These are phyloP conservation scores for Acanthamoeba castellanii DNA, from an alignment of 208 protist genomes.

Conservation along the genomic window DNA sequence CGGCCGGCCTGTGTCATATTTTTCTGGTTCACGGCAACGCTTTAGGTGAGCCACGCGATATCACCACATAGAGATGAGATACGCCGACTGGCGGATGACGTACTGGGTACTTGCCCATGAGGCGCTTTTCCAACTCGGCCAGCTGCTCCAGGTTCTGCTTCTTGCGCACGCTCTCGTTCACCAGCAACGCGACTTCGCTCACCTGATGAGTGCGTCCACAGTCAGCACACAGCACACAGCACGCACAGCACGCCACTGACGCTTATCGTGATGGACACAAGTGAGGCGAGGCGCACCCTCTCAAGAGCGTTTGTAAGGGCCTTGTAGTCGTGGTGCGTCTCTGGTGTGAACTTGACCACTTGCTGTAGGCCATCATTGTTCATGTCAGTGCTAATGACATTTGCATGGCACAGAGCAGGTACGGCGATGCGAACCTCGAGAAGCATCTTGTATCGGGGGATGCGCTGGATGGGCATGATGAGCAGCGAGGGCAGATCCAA, in stretches of 20 bases:
- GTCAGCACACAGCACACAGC: neutral
- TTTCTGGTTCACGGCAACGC: conserved; percentile 13
- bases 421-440: conserved; percentile 28
- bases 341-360: conserved; percentile 52
- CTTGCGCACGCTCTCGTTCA: conserved; percentile 73
- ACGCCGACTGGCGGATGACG: neutral
- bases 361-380: neutral
- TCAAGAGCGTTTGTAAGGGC: conserved; percentile 44
- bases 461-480: conserved; percentile 74
- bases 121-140: conserved; percentile 51
- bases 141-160: conserved; percentile 69
- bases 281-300: neutral
- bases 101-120: conserved; percentile 67
- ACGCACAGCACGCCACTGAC: neutral
- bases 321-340: conserved; percentile 46
- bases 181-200: conserved; percentile 54
- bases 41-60: neutral
- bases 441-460: conserved; percentile 65
- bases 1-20: conserved; percentile 24
- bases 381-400: too few species aligned
- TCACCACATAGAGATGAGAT: neutral
- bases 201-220: neutral
- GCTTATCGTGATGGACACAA: neutral
- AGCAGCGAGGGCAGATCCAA: conserved; percentile 72
- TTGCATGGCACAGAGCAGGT: neutral